Conservation (phyloP, 78 protist genomes). For the Planoprotostelium fungivorum region DNA sequence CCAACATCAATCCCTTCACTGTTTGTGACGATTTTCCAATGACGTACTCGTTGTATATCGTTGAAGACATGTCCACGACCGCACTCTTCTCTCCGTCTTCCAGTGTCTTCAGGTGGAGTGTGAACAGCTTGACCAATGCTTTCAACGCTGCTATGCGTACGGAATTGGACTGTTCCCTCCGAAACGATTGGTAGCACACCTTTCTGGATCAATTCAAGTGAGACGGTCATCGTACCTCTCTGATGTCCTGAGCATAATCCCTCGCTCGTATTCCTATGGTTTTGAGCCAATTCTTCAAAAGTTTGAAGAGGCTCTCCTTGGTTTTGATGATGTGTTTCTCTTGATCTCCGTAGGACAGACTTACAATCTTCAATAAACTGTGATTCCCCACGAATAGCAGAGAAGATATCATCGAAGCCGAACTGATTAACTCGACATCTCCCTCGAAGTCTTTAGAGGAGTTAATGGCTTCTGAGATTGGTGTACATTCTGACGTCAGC, state of each 20-base stretch:
- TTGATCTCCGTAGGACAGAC: neutral
- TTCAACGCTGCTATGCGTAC: neutral
- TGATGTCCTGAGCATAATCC: neutral
- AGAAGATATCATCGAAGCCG: neutral
- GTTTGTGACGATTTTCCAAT: conserved; percentile 48
- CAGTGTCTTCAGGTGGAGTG: neutral
- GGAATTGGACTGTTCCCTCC: neutral
- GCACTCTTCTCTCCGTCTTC: neutral
- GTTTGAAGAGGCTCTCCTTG: neutral
- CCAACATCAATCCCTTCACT: conserved; percentile 29
- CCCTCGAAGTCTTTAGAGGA: neutral
- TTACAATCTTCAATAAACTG: neutral
- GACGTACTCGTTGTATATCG: neutral
- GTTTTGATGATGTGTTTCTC: neutral
- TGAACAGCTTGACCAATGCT: neutral
- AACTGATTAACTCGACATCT: neutral
- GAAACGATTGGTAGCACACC: neutral
- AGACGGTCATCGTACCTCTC: neutral
- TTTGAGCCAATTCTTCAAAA: neutral
- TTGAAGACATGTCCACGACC: neutral
- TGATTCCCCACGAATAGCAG: neutral
- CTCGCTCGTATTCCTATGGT: neutral
- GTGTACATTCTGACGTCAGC: neutral
- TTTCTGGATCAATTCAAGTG: neutral
- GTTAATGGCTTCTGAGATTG: neutral